These are phyloP conservation scores for Azolla pinnata DNA, from an alignment of 75 land plant genomes.

Conservation along the genomic window DNA sequence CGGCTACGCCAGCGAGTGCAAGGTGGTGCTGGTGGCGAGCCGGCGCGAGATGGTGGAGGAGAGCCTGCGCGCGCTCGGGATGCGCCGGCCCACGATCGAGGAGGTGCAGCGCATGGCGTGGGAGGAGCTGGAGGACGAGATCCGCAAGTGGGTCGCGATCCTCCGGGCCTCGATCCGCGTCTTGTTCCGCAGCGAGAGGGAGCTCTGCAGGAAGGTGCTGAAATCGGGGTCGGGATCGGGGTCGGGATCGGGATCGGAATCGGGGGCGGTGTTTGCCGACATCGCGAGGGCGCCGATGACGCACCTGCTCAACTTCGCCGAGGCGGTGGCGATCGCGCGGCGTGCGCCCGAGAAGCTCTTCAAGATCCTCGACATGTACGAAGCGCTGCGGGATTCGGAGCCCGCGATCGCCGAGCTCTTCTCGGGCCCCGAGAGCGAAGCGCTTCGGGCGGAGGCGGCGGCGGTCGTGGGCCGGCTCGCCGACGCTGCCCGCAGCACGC, in stretches of 20 bases:
- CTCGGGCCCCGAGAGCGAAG: slow-evolving; percentile 28
- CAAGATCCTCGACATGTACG: slow-evolving; percentile 65
- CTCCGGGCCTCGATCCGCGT: slow-evolving; percentile 34
- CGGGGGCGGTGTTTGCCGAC: slow-evolving; percentile 52
- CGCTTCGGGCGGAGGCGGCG: slow-evolving; percentile 27
- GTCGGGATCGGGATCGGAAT: slow-evolving; percentile 20
- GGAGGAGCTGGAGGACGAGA: slow-evolving; percentile 48
- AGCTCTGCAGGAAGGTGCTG: slow-evolving; percentile 58
- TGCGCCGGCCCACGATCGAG: slow-evolving; percentile 40
- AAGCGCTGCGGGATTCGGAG: slow-evolving; percentile 45
- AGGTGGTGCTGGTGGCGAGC: slow-evolving; percentile 32
- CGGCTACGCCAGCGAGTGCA: slow-evolving; percentile 44
- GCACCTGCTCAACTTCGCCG: slow-evolving; percentile 59
- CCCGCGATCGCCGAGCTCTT: slow-evolving; percentile 50
- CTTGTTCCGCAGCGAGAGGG: slow-evolving; percentile 69
- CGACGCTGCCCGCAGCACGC: slow-evolving; percentile 50
- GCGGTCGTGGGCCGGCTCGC: slow-evolving; percentile 32
- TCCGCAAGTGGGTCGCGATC: slow-evolving; percentile 52
- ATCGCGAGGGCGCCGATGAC: slow-evolving; percentile 36
- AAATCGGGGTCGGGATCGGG: slow-evolving; percentile 18
- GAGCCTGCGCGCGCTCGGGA: slow-evolving; percentile 49
- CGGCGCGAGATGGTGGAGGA: slow-evolving; percentile 61
- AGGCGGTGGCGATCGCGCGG: slow-evolving; percentile 45
- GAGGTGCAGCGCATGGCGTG: slow-evolving; percentile 45
- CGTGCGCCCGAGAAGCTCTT: slow-evolving; percentile 64